Conservation (phyloP, 2,329 filamentous ascomycete species). For the Aspergillus brasiliensis region DNA sequence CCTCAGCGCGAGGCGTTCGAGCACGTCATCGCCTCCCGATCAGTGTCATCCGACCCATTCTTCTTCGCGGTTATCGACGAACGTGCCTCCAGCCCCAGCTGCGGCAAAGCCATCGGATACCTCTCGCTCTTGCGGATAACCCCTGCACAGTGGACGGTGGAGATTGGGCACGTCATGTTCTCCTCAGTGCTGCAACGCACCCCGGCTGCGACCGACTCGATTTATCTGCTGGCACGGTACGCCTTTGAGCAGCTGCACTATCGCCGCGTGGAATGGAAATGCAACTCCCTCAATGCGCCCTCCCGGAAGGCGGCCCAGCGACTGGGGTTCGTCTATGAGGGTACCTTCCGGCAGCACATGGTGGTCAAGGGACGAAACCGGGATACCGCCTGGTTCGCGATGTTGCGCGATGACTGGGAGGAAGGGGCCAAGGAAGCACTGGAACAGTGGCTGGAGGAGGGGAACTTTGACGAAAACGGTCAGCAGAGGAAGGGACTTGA, state of each 20-base stretch:
- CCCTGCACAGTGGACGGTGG: constrained; percentile 53
- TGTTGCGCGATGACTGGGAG: constrained; percentile 63
- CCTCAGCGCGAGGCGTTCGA: constrained; percentile 32
- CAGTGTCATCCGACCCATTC: constrained; percentile 38
- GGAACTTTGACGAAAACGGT: constrained; percentile 60
- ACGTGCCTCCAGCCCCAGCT: constrained; percentile 21
- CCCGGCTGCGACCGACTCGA: constrained; percentile 58
- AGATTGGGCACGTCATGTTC: constrained; percentile 61
- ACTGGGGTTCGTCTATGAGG: constrained; percentile 63
- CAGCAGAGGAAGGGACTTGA: not conserved
- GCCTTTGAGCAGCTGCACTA: constrained; percentile 59
- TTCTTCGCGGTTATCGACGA: constrained; percentile 51
- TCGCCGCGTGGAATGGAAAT: constrained; percentile 66
- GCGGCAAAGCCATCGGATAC: constrained; percentile 46
- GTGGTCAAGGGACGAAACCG: constrained; percentile 58
- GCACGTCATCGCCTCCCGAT: constrained; percentile 24
- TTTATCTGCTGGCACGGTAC: constrained; percentile 58
- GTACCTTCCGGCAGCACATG: constrained; percentile 64
- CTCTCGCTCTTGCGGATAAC: constrained; percentile 50
- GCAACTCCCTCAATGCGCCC: constrained; percentile 57
- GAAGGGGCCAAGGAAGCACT: constrained; percentile 57
- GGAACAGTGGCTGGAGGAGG: constrained; percentile 56
- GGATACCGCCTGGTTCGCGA: constrained; percentile 64
- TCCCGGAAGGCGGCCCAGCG: constrained; percentile 58
- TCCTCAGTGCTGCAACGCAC: constrained; percentile 56